A percentile compares a stretch with the other conserved stretches of the same genome.
These are phyloP conservation scores for Penicillium steckii DNA, from an alignment of 495 filamentous ascomycete species.

Conservation along the genomic window DNA sequence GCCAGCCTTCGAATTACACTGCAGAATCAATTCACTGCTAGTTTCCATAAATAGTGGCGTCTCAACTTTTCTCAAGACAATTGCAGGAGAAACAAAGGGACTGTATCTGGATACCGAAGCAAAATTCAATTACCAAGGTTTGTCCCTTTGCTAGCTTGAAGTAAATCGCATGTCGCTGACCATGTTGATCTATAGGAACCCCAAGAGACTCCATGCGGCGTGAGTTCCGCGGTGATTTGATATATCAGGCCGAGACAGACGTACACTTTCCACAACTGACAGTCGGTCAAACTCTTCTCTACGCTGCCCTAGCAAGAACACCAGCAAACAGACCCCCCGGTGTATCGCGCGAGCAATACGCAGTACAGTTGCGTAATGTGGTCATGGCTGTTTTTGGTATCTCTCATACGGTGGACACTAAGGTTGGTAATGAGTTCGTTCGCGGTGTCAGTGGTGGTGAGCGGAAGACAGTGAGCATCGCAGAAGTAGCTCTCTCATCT, in stretches of 20 bases:
- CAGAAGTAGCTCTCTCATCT: conserved; percentile 57
- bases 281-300: conserved; percentile 58
- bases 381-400: conserved; percentile 58
- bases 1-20: no score
- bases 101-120: conserved; percentile 53
- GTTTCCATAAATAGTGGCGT: no score
- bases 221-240: conserved; percentile 59
- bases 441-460: conserved; percentile 80
- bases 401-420: conserved; percentile 44
- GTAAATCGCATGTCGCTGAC: no score
- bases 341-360: conserved; percentile 42
- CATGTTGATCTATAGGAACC: conserved; percentile 35
- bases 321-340: conserved; percentile 40
- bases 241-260: conserved; percentile 14
- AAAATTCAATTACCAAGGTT: conserved; percentile 63
- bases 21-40: no score
- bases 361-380: conserved; percentile 45
- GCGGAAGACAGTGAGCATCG: conserved; percentile 61
- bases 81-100: conserved; percentile 64
- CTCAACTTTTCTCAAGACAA: conserved; percentile 64
- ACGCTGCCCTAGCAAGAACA: conserved; percentile 48
- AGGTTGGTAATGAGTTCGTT: conserved; percentile 68
- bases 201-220: conserved; percentile 29
- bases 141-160: no score
- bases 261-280: conserved; percentile 60